Evolutionary conservation across 192 early-diverging fungal species (phyloP).

Genomic region (Glomus cerebriforme): DNA sequence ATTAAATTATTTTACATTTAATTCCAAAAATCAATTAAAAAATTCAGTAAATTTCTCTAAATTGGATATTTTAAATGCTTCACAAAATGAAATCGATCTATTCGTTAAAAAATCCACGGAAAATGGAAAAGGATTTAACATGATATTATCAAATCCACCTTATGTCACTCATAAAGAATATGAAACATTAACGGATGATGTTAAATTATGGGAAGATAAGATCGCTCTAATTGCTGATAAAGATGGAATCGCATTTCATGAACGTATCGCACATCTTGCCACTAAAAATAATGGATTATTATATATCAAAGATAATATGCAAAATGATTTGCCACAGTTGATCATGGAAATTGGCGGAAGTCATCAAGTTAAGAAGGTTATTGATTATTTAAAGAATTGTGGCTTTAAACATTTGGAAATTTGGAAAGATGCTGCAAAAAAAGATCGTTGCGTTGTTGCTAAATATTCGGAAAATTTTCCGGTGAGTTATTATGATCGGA

Average conservation of each 20-base stretch:
- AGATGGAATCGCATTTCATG: constrained; percentile 63
- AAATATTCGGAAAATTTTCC: background rate
- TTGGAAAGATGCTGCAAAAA: constrained; percentile 80
- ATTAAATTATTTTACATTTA: constrained; percentile 50
- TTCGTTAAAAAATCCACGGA: background rate
- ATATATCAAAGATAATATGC: background rate
- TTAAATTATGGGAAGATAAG: constrained; percentile 87
- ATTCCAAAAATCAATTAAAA: constrained; percentile 29
- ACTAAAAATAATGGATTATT: background rate
- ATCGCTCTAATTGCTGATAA: constrained; percentile 69
- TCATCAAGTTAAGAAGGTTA: constrained; percentile 62
- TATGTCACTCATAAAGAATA: constrained; percentile 80
- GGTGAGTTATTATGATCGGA: too few relatives aligned
- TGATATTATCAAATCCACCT: constrained; percentile 91
- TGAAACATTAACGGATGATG: constrained; percentile 62
- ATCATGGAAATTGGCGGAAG: constrained; percentile 84
- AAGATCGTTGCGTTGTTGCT: constrained; percentile 65
- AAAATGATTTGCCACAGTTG: constrained; percentile 57
- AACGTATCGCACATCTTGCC: constrained; percentile 52
- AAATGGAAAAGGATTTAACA: constrained; percentile 50
- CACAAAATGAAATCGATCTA: background rate
- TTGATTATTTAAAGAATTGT: constrained; percentile 46
- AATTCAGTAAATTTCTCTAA: constrained; percentile 42
- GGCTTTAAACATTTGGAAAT: constrained; percentile 62
- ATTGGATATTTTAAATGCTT: constrained; percentile 27